Evolutionary conservation across 768 basidiomycete genomes (phyloP).

Genomic region (Crassisporium funariophilum): DNA sequence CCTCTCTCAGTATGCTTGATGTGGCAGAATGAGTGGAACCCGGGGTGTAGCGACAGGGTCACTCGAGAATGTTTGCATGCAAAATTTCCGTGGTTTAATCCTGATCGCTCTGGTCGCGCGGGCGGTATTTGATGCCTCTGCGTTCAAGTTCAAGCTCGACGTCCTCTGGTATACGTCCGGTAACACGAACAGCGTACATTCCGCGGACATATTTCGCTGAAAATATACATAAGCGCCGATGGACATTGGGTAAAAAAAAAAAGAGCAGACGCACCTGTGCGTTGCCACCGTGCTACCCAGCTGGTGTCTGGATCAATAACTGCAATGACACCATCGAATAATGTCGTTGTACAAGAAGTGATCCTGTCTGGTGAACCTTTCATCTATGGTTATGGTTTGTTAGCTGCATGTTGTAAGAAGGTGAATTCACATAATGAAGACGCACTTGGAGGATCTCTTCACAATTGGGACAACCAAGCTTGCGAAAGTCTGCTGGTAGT

Average conservation of each 20-base stretch:
- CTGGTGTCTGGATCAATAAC: constrained; percentile 83
- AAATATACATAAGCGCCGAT: background rate
- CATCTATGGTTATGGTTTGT: constrained; percentile 54
- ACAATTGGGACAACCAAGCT: constrained; percentile 93
- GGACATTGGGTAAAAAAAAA: constrained; percentile 8
- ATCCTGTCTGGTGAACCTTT: constrained; percentile 86
- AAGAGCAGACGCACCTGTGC: constrained; percentile 67
- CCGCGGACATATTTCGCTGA: constrained; percentile 89
- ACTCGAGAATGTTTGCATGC: background rate
- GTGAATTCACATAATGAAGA: background rate
- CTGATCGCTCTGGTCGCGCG: constrained; percentile 77
- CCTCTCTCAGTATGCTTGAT: too few relatives aligned
- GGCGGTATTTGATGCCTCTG: constrained; percentile 82
- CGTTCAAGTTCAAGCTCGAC: constrained; percentile 79
- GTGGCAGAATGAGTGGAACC: too few relatives aligned
- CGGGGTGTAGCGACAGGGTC: background rate
- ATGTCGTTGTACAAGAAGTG: constrained; percentile 82
- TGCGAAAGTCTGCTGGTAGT: constrained; percentile 79
- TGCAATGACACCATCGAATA: constrained; percentile 91
- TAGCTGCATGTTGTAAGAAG: background rate
- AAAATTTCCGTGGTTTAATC: constrained; percentile 42
- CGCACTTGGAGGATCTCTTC: constrained; percentile 91
- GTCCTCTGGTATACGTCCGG: constrained; percentile 83
- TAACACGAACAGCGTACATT: constrained; percentile 91
- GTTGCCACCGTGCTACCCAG: constrained; percentile 97